Evolutionary conservation across 2,329 filamentous ascomycete genomes (phyloP).

Genomic region (Fusarium palustre): DNA sequence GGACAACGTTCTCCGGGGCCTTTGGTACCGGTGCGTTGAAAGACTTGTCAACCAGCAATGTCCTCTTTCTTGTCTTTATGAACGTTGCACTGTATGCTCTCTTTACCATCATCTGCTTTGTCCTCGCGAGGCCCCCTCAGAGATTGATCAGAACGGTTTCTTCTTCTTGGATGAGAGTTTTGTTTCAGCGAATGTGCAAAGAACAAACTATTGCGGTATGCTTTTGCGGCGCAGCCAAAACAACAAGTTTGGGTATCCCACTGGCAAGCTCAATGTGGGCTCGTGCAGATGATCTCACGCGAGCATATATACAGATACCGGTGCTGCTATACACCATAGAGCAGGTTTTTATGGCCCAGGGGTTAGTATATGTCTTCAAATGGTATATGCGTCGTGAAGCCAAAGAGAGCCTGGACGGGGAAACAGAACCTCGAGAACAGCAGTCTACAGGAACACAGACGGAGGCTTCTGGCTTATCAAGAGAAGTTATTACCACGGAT

Average conservation of each 20-base stretch:
- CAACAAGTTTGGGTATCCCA: slow-evolving; percentile 76
- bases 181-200: slow-evolving; percentile 63
- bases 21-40: slow-evolving; percentile 74
- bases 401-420: slow-evolving; percentile 44
- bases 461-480: background rate
- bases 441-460: slow-evolving; percentile 3
- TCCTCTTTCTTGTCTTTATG: slow-evolving; percentile 75
- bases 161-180: slow-evolving; percentile 49
- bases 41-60: slow-evolving; percentile 67
- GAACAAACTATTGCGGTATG: slow-evolving; percentile 76
- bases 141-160: slow-evolving; percentile 34
- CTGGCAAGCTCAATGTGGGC: slow-evolving; percentile 76
- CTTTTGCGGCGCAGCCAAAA: slow-evolving; percentile 80
- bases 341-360: slow-evolving; percentile 62
- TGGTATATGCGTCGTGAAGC: slow-evolving; percentile 54
- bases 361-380: slow-evolving; percentile 60
- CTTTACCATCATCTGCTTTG: slow-evolving; percentile 72
- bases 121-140: slow-evolving; percentile 58
- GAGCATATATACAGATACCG: slow-evolving; percentile 71
- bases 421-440: slow-evolving; percentile 19
- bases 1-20: slow-evolving; percentile 74
- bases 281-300: slow-evolving; percentile 63
- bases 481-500: background rate
- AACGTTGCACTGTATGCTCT: slow-evolving; percentile 72
- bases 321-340: slow-evolving; percentile 72